These are phyloP conservation scores for Camellia oleifera DNA, from an alignment of 179 eudicot species.

Conservation along the genomic window DNA sequence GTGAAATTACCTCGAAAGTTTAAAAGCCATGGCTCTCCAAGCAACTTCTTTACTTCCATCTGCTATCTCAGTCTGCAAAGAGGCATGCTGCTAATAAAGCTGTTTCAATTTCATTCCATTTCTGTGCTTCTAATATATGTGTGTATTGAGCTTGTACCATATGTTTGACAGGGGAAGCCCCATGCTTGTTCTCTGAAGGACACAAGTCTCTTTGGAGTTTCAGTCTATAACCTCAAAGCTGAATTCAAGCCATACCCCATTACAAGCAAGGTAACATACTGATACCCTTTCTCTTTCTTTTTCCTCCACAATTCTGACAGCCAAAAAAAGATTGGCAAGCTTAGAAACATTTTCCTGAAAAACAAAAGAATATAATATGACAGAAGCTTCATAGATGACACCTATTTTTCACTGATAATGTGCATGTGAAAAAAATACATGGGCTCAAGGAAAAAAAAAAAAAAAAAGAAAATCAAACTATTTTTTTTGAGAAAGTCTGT, in stretches of 20 bases:
- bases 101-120: background rate
- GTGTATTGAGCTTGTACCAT: background rate
- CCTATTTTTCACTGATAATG: background rate
- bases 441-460: no score
- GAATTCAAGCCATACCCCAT: slow-evolving; percentile 1
- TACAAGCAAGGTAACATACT: slow-evolving; percentile 15
- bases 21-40: slow-evolving; percentile 55
- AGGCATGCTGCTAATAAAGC: slow-evolving; percentile 29
- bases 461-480: no score
- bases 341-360: slow-evolving; percentile 16
- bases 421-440: background rate
- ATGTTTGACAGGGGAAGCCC: slow-evolving; percentile 39
- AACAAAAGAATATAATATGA: no score
- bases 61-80: slow-evolving; percentile 52
- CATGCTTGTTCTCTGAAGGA: slow-evolving; percentile 40
- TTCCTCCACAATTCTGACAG: slow-evolving; percentile 15
- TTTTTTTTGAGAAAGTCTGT: no score
- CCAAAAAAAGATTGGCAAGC: background rate
- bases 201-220: slow-evolving; percentile 48
- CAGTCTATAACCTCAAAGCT: slow-evolving; percentile 43
- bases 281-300: background rate
- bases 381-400: background rate
- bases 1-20: background rate
- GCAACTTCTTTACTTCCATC: slow-evolving; percentile 58
- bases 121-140: background rate